Base-by-base conservation (phyloP, 2,329 filamentous ascomycete species). In the Tolypocladium album region DNA sequence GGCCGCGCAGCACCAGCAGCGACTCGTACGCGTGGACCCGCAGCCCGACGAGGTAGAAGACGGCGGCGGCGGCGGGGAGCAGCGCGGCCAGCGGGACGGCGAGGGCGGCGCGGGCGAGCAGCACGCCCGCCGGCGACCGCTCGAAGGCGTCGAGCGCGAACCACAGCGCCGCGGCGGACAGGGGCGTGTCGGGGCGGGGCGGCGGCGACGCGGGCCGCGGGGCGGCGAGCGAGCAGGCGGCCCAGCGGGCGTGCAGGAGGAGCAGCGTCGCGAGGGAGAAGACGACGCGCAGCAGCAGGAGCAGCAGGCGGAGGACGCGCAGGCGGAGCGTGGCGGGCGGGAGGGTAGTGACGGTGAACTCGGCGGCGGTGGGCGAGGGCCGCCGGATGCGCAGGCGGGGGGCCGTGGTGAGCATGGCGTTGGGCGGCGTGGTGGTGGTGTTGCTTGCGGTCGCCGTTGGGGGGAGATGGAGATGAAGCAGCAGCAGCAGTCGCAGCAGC, bases 331-430 rank as follows among this genome's bases (percentile, higher is more conserved):
- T 81, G 4, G 75, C 70, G 0, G 77, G 75, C 0, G 89, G 85
- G 53, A 86, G 84, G 61, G 92, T 97, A 42, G 92, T 94, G 60
- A 97, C 90, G 38, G 89, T 95, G 80, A 93, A 97, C 65, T 90
- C 88, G 71, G 90, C 87, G n/a, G 94, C 96, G 3, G 92, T 95
- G 55, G 90, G 88, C 31, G 94, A 92, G 57, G 90, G 89, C 27
- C 85, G 83, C 64, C 85, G 81, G 62, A 82, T 82, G 66, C 78
- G 80, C 57, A 90, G 83, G 66, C 81, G 81, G 12, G 85, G 83
- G 1, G 77, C 68, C 24, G 80, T 83, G 50, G 82, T 82, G 64
- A 89, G 79, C 87, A 90, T 64, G 22, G 57, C 15, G 40, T 56
- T 22, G 22, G 42, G 22, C 34, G 8, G 40, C 9, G n/a, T n/a